These are phyloP conservation scores for Penicillium sp. DNA, from an alignment of 2,329 filamentous ascomycete species.

Conservation along the genomic window DNA sequence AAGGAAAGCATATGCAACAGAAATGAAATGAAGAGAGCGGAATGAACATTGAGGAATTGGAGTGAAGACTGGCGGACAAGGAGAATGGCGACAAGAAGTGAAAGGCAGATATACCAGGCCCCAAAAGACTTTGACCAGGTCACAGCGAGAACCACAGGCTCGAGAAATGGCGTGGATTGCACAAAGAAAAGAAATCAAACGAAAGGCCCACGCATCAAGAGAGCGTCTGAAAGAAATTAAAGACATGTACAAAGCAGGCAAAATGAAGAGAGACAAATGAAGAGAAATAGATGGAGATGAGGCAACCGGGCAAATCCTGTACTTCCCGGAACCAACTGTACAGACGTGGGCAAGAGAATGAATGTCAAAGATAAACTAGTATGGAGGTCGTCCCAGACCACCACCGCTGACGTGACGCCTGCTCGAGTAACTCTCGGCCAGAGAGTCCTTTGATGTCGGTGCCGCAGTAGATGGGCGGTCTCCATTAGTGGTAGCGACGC, in stretches of 20 bases:
- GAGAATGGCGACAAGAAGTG: slow-evolving; percentile 8
- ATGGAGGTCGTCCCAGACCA: slow-evolving; percentile 41
- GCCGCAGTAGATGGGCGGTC: slow-evolving; percentile 21
- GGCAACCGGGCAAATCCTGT: slow-evolving; percentile 9
- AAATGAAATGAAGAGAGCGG: slow-evolving; percentile 16
- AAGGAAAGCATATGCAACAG: slow-evolving; percentile 22
- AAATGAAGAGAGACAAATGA: slow-evolving; percentile 11
- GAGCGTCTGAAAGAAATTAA: slow-evolving; percentile 18
- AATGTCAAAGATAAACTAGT: slow-evolving; percentile 26
- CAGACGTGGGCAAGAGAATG: slow-evolving; percentile 8
- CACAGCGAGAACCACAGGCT: not conserved
- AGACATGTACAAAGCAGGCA: slow-evolving; percentile 24
- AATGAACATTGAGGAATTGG: slow-evolving; percentile 22
- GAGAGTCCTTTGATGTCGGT: slow-evolving; percentile 13
- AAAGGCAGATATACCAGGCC: slow-evolving; percentile 5
- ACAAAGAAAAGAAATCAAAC: not conserved
- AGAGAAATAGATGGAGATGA: slow-evolving; percentile 5
- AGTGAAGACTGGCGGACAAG: slow-evolving; percentile 8
- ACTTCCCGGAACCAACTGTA: slow-evolving; percentile 20
- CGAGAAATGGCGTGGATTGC: not conserved
- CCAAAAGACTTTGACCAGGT: not conserved
- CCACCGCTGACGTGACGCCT: slow-evolving; percentile 32
- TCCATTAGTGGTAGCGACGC: slow-evolving; percentile 23
- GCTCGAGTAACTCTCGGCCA: slow-evolving; percentile 17
- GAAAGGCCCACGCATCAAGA: slow-evolving; percentile 3